A percentile compares a stretch with the other conserved stretches of the same genome.
These are phyloP conservation scores for Francoa sonchifolia DNA, from an alignment of 441 rosid species.

Conservation along the genomic window DNA sequence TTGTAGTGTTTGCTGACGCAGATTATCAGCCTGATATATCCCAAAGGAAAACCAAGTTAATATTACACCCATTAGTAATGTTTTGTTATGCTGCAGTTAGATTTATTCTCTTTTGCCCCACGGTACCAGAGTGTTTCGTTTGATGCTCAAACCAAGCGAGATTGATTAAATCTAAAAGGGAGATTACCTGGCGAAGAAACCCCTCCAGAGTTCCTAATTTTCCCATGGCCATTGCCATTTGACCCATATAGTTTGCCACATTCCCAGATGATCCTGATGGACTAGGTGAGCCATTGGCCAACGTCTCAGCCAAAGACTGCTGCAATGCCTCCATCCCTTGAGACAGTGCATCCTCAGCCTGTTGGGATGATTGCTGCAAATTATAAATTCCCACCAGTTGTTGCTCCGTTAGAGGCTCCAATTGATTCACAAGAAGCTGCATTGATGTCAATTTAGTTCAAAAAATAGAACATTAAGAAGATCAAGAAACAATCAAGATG, in stretches of 20 bases:
- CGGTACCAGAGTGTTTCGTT: too few relatives aligned
- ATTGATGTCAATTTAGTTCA: slow-evolving; percentile 10
- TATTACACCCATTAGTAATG: background rate
- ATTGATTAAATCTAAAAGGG: too few relatives aligned
- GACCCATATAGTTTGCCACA: slow-evolving; percentile 88
- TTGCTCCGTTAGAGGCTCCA: slow-evolving; percentile 81
- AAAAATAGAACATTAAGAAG: background rate
- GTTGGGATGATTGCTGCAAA: slow-evolving; percentile 76
- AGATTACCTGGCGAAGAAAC: slow-evolving; percentile 60
- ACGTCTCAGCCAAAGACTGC: slow-evolving; percentile 71
- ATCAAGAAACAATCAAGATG: too few relatives aligned
- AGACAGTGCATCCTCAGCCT: slow-evolving; percentile 78
- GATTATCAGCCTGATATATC: slow-evolving; percentile 44
- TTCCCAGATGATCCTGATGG: slow-evolving; percentile 56
- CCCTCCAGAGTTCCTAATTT: slow-evolving; percentile 73
- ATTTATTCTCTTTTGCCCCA: too few relatives aligned
- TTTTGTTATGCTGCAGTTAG: too few relatives aligned
- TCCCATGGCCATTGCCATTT: slow-evolving; percentile 97
- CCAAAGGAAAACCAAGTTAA: slow-evolving; percentile 1
- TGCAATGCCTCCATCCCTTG: slow-evolving; percentile 87
- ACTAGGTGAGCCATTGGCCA: slow-evolving; percentile 49
- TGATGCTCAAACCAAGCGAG: too few relatives aligned
- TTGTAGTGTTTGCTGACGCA: slow-evolving; percentile 61
- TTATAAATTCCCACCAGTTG: slow-evolving; percentile 46
- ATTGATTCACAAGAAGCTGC: slow-evolving; percentile 65